Base-by-base conservation (phyloP, 2,329 filamentous ascomycete species). In the Epichloe sp. region DNA sequence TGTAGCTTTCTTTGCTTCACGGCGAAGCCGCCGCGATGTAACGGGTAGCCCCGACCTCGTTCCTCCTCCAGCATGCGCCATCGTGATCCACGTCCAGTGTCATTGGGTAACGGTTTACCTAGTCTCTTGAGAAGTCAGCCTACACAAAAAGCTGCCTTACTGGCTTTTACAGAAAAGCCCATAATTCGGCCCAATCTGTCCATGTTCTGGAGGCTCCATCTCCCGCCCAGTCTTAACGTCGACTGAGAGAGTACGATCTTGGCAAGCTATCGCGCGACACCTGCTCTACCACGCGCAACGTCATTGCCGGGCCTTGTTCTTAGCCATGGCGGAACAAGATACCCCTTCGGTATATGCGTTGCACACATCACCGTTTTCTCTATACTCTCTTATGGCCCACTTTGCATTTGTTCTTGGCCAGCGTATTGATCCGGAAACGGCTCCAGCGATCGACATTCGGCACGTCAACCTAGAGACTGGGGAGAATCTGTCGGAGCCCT, bases 321-420 rank as follows among this genome's bases (percentile, higher is more conserved):
- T 51, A 41, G 47, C 50, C 37, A 59, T 58, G 54, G 50, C 53
- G 15, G 54, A 54, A 31, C 23, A 49, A 15, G 26, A 43, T 26
- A 23, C 35, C 17, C 26, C 19, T 12, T 52, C 53, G 17, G 45
- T 55, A n/a, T 62, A 59, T 47, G 63, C 58, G 35, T 56, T 65
- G 48, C 58, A 64, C 47, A 62, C 60, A 52, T 65, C 58, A 17
- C 58, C 60, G 5, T 64, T 60, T 50, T 64, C 61, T 3, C 52
- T 64, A 12, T 64, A 65, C 48, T 64, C 63, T 8, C 55, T 64
- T 17, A 60, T 63, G 57, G 58, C 58, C n/a, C 60, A 60, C 15
- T 63, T 64, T 52, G 59, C 55, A 21, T 56, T 64, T 21, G 58
- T 57, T 15, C 53, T 65, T 10, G 62, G 60, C 4, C 51, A 54